Conservation (phyloP, 2,329 filamentous ascomycete species). For the Pyrenochaeta sp. region DNA sequence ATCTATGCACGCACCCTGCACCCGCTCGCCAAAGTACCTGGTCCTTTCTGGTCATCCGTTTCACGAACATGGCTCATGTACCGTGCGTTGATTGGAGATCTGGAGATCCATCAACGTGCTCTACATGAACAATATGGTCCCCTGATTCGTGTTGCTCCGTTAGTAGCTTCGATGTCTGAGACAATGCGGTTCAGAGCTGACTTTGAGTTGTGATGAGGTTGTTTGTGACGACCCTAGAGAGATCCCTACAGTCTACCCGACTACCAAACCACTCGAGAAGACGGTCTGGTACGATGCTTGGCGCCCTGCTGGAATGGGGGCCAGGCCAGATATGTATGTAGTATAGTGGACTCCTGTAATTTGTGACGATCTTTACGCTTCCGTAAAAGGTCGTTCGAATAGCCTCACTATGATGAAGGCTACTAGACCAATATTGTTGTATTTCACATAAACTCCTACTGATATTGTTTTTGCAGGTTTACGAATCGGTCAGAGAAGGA, state of each 20-base stretch:
- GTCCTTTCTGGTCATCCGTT: conserved; percentile 32
- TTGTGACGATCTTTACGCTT: neutral
- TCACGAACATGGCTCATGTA: conserved; percentile 38
- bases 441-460: neutral
- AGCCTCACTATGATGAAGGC: too few relatives aligned
- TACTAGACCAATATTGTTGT: too few relatives aligned
- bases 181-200: neutral
- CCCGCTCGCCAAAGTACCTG: conserved; percentile 29
- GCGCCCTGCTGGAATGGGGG: conserved; percentile 21
- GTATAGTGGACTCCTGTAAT: neutral
- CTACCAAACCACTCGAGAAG: conserved; percentile 28
- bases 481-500: conserved; percentile 22
- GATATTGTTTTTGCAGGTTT: conserved; percentile 14
- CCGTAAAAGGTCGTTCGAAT: conserved; percentile 5
- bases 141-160: conserved; percentile 57
- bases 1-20: conserved; percentile 27
- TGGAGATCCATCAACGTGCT: conserved; percentile 18
- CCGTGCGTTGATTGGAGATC: conserved; percentile 26
- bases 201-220: conserved; percentile 46
- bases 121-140: conserved; percentile 45
- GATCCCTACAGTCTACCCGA: conserved; percentile 28
- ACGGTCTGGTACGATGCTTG: conserved; percentile 34
- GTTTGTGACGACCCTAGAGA: conserved; percentile 21
- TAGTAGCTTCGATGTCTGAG: neutral
- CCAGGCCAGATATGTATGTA: conserved; percentile 20